Base-by-base conservation (phyloP, 2,329 filamentous ascomycete genomes). In the Clarireedia hainanense region DNA sequence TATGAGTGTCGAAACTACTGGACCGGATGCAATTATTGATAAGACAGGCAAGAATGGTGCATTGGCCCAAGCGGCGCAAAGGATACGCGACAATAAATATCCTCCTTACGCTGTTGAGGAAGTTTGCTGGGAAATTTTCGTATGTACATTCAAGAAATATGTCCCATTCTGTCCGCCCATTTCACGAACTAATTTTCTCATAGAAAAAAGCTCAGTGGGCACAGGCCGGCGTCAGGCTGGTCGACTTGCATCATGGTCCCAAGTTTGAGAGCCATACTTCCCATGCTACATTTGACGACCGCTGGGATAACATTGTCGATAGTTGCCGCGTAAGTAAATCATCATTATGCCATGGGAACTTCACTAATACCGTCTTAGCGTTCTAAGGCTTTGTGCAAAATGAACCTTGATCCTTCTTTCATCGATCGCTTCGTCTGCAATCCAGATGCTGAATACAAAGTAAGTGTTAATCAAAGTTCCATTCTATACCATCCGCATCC, bases 351-450 rank as follows among this genome's bases (percentile, higher is more conserved):
- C 4, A 3, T 9, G n/a, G 4, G 47, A 17, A 10, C 10, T 2
- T 17, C 7, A 36, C n/a, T 39, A 6, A 6, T 26, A 12, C 12
- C 12, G 42, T 15, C 6, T 9, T n/a, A 59, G 57, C 30, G 34
- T 7, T 54, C 48, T 0, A 68, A 68, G 42, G 64, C 66, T 3
- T 42, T 60, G 1, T 65, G 61, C 40, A 68, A 68, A 42, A 60
- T 64, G 37, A 26, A 65, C 2, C 50, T 67, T 1, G 65, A 67
- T 47, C 55, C 62, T 6, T 23, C 55, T 1, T 65, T 60, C 40
- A 45, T 51, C 17, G 52, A 55, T 4, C 37, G 52, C 2, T 55
- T 55, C 15, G 61, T 63, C 20, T 61, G 63, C 20, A 60, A 58
- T 12, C 66, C 66, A 4, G 24, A 53, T 5, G 42, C 37, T 2